Conservation (phyloP, 1,284 basidiomycete species). For the Phylloboletellus chloephorus region DNA sequence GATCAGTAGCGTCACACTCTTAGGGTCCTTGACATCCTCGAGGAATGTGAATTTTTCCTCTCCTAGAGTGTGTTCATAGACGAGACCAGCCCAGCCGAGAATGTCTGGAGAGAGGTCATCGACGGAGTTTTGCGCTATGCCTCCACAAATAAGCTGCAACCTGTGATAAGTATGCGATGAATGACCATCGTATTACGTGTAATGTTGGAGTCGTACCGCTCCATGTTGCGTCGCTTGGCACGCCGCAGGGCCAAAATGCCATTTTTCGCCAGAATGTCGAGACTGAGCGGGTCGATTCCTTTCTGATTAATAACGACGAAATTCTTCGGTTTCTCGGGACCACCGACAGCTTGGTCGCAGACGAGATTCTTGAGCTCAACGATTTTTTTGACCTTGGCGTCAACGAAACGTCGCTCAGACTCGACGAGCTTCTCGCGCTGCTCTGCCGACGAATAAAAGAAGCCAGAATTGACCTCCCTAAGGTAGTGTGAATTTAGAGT, state of each 20-base stretch:
- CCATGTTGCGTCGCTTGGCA: conserved; percentile 98
- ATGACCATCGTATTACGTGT: conserved; percentile 26
- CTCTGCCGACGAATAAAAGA: conserved; percentile 99
- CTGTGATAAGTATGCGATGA: conserved; percentile 38
- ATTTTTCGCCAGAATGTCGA: conserved; percentile 96
- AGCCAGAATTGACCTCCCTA: conserved; percentile 98
- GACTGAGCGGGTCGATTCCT: conserved; percentile 96
- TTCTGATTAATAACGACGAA: conserved; percentile 99
- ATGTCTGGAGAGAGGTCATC: conserved; percentile 91
- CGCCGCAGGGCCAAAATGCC: conserved; percentile 92
- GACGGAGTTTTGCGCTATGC: conserved; percentile 95
- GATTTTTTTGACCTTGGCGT: conserved; percentile 94
- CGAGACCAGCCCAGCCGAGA: conserved; percentile 95
- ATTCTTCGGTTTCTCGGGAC: conserved; percentile 73
- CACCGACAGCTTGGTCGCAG: conserved; percentile 86
- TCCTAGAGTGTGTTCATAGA: conserved; percentile 98
- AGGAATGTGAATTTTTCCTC: conserved; percentile 99
- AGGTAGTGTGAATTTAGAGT: conserved; percentile 22
- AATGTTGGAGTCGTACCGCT: conserved; percentile 52
- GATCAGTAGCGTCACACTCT: conserved; percentile 94
- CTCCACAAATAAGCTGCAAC: conserved; percentile 91
- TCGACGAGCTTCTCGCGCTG: conserved; percentile 99
- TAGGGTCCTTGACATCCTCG: conserved; percentile 95
- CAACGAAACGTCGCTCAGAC: conserved; percentile 91
- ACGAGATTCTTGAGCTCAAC: conserved; percentile 96